Base-by-base conservation (phyloP, 345 rosid species). In the Gossypium rotundifolium region DNA sequence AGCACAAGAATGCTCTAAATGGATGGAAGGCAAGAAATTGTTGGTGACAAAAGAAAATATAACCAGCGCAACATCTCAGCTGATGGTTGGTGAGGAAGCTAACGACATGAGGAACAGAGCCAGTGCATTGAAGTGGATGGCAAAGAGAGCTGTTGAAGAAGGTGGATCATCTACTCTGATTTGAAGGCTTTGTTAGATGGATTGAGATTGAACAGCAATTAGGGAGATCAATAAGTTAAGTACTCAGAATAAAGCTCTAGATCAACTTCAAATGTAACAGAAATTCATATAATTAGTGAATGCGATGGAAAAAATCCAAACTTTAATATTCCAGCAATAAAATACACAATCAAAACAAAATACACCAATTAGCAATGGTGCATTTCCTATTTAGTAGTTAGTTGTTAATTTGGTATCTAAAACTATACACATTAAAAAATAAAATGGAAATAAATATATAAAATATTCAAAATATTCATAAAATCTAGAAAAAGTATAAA, bases 31-130 rank as follows among this genome's bases (percentile, higher is more conserved):
- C 18, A 65, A 6, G 49, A 65, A 20, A 44, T 42, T 65, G 2
- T 48, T 74, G 25, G 77, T 89, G 40, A 71, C 68, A 45, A 80
- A 83, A 8, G 89, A 82, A 17, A 74, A 72, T 17, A 73, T 91
- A n/a, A 79, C 77, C 20, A 83, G 53, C 76, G 94, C 87, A 0
- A 76, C 84, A 48, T 81, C 13, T 61, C 73, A 75, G 42, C 51
- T 91, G 2, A 84, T 83, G 88, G 76, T 57, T 27, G 88, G 89
- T 1, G 85, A 82, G 55, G 83, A 76, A 70, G 88, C 82, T 11
- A 79, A 73, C 58, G 84, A 68, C 18, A 75, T 81, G 72, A 83
- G 85, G 27, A 62, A 71, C 49, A 77, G 79, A 74, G 82, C 78
- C 0, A 38, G 48, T 22, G 69, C 18, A 14, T 51, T 75, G 1